These are phyloP conservation scores for Gloeostereum incarnatum DNA, from an alignment of 768 basidiomycete species.

Conservation along the genomic window DNA sequence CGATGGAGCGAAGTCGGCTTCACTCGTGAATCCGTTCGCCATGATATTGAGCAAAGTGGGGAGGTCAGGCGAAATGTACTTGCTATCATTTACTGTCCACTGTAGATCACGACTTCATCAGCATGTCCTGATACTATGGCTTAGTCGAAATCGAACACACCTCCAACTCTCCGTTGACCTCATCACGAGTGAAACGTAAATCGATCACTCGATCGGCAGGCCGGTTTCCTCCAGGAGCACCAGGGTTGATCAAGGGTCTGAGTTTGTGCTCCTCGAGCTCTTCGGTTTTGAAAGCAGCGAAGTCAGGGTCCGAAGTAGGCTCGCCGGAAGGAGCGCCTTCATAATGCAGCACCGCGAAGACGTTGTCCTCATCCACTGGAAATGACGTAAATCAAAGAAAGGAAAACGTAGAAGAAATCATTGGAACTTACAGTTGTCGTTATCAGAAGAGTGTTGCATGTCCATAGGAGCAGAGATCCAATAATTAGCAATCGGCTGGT, in stretches of 20 bases:
- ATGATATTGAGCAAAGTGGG: constrained; percentile 16
- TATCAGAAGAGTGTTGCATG: constrained; percentile 16
- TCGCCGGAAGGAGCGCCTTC: constrained; percentile 25
- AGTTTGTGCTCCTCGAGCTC: constrained; percentile 1
- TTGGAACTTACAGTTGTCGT: constrained; percentile 2
- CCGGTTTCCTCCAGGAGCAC: constrained; percentile 2
- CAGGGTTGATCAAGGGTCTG: neutral
- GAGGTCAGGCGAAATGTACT: constrained; percentile 11
- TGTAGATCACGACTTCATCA: neutral
- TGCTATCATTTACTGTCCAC: constrained; percentile 14
- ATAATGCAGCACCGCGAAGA: constrained; percentile 32
- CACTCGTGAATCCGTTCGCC: constrained; percentile 9
- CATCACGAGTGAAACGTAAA: constrained; percentile 3
- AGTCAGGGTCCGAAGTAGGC: constrained; percentile 13
- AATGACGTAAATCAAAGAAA: neutral
- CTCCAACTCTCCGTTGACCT: neutral
- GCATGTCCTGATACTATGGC: neutral
- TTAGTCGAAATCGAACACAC: neutral
- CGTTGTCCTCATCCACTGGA: constrained; percentile 20
- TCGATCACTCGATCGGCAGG: constrained; percentile 8
- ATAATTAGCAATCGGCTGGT: constrained; percentile 26
- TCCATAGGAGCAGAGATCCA: constrained; percentile 27
- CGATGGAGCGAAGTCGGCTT: constrained; percentile 8
- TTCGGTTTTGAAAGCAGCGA: neutral
- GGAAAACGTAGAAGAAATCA: neutral